Base-by-base conservation (phyloP, 2,329 filamentous ascomycete genomes). In the Microcera coccophila region DNA sequence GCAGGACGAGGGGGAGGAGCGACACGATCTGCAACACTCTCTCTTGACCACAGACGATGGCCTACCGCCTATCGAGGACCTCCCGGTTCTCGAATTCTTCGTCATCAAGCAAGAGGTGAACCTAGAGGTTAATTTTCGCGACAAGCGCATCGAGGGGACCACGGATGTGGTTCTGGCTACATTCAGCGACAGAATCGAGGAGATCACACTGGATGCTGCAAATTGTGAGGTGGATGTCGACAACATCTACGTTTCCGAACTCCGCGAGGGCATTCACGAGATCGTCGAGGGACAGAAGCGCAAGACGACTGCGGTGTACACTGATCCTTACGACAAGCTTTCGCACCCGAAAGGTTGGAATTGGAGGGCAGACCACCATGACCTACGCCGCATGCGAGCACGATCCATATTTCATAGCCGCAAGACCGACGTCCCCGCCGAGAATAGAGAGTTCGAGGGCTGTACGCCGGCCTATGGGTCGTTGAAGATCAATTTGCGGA, bases 31-130 rank as follows among this genome's bases (percentile, higher is more conserved):
- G 39, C 54, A 47, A 17, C 60, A 63, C 40, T 55, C 62, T 31
- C 54, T 65, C 36, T 50, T 62, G 17, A 58, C 62, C 24, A 46
- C 58, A 21, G 57, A 62, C 16, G 63, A 65, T 39, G 60, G 58
- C 34, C 44, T 66, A 5, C 57, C 59, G 9, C 62, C 63, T 5
- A 52, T 64, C 22, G 51, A 65, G 38, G 68, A 71, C 46, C 46
- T 50, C 8, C 61, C 64, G 4, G 53, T 69, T 3, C 63, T 66
- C 14, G 65, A 69, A 19, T 72, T 69, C 42, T 71, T 76, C 31
- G 70, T 97, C 44, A 76, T 88, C 41, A 85, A 90, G 67, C 91
- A 97, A 68, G 87, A 87, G 63, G 84, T 98, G 38, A 84, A 90
- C 57, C 74, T 98, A 47, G 90, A 97, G 58, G 75, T 98, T 61